Conservation (phyloP, 192 early-diverging fungal species). For the Ramicandelaber brevisporus region DNA sequence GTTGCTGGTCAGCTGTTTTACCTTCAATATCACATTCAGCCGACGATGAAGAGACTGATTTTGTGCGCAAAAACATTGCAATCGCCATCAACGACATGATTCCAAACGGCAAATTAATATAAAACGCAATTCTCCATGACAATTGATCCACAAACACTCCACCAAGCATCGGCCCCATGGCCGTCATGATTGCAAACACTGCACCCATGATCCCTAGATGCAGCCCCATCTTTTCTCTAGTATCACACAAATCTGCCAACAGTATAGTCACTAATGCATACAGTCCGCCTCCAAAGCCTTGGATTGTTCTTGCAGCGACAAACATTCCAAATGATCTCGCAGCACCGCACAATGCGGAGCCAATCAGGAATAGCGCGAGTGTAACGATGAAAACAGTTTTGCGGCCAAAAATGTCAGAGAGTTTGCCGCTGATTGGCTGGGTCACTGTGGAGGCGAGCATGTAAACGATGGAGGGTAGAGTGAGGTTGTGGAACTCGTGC, state of each 20-base stretch:
- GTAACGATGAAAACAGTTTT: constrained; percentile 5
- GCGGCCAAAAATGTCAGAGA: constrained; percentile 19
- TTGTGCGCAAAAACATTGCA: constrained; percentile 11
- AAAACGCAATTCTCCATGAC: constrained; percentile 25
- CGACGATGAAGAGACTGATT: too few relatives aligned
- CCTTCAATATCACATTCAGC: too few relatives aligned
- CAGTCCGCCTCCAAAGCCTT: constrained; percentile 44
- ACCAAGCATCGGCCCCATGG: constrained; percentile 27
- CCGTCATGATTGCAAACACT: constrained; percentile 26
- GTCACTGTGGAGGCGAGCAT: constrained; percentile 15
- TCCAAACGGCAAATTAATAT: constrained; percentile 21
- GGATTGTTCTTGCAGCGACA: constrained; percentile 35
- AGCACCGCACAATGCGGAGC: constrained; percentile 16
- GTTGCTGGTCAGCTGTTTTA: too few relatives aligned
- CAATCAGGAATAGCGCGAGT: constrained; percentile 9
- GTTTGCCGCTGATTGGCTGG: constrained; percentile 18
- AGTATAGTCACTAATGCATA: too few relatives aligned
- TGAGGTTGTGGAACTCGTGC: constrained; percentile 22
- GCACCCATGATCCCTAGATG: too few relatives aligned
- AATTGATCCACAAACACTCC: constrained; percentile 26
- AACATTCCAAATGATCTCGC: constrained; percentile 27
- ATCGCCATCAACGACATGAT: constrained; percentile 15
- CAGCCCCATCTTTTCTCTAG: too few relatives aligned
- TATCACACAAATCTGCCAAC: too few relatives aligned
- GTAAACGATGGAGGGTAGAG: constrained; percentile 51